Conservation (phyloP, 768 basidiomycete species). For the Rhodotorula taiwanensis region DNA sequence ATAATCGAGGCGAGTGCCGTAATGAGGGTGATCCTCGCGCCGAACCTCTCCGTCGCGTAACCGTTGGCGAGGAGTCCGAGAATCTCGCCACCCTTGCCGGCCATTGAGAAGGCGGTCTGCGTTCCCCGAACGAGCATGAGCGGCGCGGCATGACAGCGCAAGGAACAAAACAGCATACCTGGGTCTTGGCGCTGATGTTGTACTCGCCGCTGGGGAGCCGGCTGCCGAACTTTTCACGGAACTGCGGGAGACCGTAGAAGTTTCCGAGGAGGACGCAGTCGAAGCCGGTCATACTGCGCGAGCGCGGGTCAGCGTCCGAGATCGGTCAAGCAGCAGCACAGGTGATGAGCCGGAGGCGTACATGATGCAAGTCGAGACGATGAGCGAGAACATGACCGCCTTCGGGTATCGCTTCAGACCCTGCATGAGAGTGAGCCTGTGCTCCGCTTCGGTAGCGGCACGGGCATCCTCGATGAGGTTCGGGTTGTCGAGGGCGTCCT, state of each 20-base stretch:
- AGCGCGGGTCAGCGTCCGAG: too few relatives aligned
- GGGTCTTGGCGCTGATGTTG: slow-evolving; percentile 46
- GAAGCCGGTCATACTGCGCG: slow-evolving; percentile 6
- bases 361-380: slow-evolving; percentile 23
- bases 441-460: slow-evolving; percentile 42
- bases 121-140: too few relatives aligned
- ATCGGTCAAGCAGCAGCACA: too few relatives aligned
- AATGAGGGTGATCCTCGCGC: slow-evolving; percentile 44
- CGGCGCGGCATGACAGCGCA: too few relatives aligned
- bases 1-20: slow-evolving; percentile 16
- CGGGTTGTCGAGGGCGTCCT: slow-evolving; percentile 28
- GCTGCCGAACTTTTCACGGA: slow-evolving; percentile 27
- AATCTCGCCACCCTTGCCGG: slow-evolving; percentile 43
- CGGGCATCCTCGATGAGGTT: slow-evolving; percentile 42
- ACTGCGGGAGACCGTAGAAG: slow-evolving; percentile 36
- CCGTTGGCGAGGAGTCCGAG: slow-evolving; percentile 45
- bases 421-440: slow-evolving; percentile 43
- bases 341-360: not conserved
- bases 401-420: slow-evolving; percentile 45
- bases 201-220: slow-evolving; percentile 40
- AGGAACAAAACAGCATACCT: slow-evolving; percentile 19
- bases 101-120: not conserved
- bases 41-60: slow-evolving; percentile 43
- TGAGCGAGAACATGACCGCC: slow-evolving; percentile 44
- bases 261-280: slow-evolving; percentile 27